A percentile compares a stretch with the other conserved stretches of the same genome.
phyloP scores from a whole-genome alignment of 331 rosid species.

The Malus hybrid region DNA sequence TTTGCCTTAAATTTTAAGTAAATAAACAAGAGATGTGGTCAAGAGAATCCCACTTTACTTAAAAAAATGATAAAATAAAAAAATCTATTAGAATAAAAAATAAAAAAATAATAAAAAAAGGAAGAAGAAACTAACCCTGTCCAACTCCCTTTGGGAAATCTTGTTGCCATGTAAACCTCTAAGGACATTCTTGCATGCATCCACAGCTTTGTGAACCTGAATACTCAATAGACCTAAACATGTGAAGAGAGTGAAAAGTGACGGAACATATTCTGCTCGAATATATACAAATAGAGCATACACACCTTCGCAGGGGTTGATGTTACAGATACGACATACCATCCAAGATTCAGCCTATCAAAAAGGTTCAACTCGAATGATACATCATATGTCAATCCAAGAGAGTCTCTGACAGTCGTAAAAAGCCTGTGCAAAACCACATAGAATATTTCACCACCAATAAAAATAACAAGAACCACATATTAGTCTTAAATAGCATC shows the following conservation, averaged over 20 bases:
- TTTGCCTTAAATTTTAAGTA: conserved; percentile 56
- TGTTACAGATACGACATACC: conserved; percentile 97
- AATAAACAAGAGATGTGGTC: not conserved
- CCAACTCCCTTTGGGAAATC: conserved; percentile 86
- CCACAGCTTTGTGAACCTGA: conserved; percentile 96
- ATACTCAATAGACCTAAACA: conserved; percentile 19
- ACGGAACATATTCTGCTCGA: not conserved
- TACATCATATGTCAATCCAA: conserved; percentile 95
- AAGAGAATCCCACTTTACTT: not conserved
- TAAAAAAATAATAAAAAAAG: not conserved
- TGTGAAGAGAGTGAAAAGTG: conserved; percentile 7
- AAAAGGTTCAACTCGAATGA: conserved; percentile 88
- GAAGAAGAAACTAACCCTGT: conserved; percentile 62
- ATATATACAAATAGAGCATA: conserved; percentile 18
- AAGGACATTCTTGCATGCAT: conserved; percentile 93
- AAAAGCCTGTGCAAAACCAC: conserved; percentile 66
- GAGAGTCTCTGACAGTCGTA: conserved; percentile 87
- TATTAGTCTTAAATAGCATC: not conserved
- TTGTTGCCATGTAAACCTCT: conserved; percentile 89
- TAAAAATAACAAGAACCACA: not conserved
- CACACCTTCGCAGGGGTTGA: conserved; percentile 93
- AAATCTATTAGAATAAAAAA: not conserved
- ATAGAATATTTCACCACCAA: conserved; percentile 15
- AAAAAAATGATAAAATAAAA: not conserved
- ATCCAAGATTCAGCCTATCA: conserved; percentile 87